Base-by-base conservation (phyloP, 2,329 filamentous ascomycete species). In the Ilyonectria sp. region DNA sequence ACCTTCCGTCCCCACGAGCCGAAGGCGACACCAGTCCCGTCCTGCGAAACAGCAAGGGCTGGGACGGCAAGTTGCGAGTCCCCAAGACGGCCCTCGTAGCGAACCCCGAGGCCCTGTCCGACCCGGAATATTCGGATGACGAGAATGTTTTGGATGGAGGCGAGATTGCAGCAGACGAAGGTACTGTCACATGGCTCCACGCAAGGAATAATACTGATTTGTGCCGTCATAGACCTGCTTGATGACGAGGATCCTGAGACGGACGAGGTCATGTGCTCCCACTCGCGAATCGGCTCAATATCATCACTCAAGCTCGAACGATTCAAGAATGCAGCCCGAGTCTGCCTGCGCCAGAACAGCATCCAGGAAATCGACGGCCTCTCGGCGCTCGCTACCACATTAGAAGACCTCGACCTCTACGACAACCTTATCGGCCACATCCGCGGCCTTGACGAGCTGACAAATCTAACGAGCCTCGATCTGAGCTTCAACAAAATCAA, bases 401-500 rank as follows among this genome's bases (percentile, higher is more conserved):
- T 99, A 46, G 83, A 89, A 76, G 96, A 99, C 67, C 88, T 99
- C 57, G 96, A 99, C 76, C 88, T 99, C 67, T 99, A 99, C 84
- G 96, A 99, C 83, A 99, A 99, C 81, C 87, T 97, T 19, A 94
- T 99, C 75, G 89, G 91, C 11, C 94, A 97, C 80, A 90, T 98
- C 81, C 91, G 91, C 72, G 93, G 93, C 33, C 87, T 99, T 52
- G 94, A 98, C 60, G 86, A 90, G 52, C 89, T 98, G 64, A 89
- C 87, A 13, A 87, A 93, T 68, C 88, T 99, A 60, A 94, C 89
- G 6, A 92, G 85, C 63, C 89, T 99, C 61, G 96, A 99, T 79
- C 86, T 99, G 58, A 97, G 93, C 80, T 99, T 98, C 89, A 99
- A 99, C 86, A 98, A 98, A 85, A 95, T 99, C 84, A 98, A 97